A percentile compares a stretch with the other conserved stretches of the same genome.
phyloP scores from a whole-genome alignment of 2,329 filamentous ascomycete species.

The Fusarium lateritium region DNA sequence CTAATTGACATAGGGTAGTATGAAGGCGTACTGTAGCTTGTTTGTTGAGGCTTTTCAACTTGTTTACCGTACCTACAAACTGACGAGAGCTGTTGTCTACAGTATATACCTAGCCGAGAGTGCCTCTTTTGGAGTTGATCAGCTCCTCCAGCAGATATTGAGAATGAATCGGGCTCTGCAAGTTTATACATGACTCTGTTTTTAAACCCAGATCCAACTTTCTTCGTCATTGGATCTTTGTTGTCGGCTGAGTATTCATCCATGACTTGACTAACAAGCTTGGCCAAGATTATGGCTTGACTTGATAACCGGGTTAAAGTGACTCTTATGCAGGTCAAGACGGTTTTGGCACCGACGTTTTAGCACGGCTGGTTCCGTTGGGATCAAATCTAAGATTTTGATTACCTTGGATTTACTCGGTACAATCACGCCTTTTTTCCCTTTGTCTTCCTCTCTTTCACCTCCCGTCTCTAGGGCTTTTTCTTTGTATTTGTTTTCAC shows the following conservation, averaged over 20 bases:
- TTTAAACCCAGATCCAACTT: background rate
- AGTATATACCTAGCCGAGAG: too few species aligned
- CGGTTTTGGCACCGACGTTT: background rate
- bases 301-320: background rate
- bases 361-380: background rate
- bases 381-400: too few species aligned
- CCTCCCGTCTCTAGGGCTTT: background rate
- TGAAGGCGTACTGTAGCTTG: too few species aligned
- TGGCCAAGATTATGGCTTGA: conserved; percentile 19
- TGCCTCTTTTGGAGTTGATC: background rate
- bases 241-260: background rate
- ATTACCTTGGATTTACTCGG: too few species aligned
- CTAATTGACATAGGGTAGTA: too few species aligned
- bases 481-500: background rate
- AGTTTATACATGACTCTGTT: background rate
- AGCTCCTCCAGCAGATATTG: background rate
- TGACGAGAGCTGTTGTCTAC: too few species aligned
- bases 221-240: background rate
- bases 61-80: too few species aligned
- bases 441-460: background rate
- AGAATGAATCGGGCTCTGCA: background rate
- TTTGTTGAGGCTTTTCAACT: too few species aligned
- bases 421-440: conserved; percentile 12
- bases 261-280: conserved; percentile 6
- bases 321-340: background rate